These are phyloP conservation scores for Mallotus japonicus DNA, from an alignment of 441 rosid species.

Conservation along the genomic window DNA sequence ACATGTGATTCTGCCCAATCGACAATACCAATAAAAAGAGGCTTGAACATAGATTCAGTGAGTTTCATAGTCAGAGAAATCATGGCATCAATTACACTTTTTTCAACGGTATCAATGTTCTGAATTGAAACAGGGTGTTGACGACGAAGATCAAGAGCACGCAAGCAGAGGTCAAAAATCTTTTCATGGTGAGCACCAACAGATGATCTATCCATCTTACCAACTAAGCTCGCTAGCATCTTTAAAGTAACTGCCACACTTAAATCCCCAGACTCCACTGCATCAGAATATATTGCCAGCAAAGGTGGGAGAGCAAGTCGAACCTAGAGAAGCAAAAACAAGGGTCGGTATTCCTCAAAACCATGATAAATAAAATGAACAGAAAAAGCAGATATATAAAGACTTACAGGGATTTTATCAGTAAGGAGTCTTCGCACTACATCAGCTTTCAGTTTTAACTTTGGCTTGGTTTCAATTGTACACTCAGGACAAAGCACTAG, in stretches of 20 bases:
- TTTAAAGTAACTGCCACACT: constrained; percentile 74
- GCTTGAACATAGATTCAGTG: constrained; percentile 91
- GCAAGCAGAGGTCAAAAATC: constrained; percentile 82
- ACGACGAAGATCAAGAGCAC: constrained; percentile 83
- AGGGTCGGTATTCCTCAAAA: constrained; percentile 12
- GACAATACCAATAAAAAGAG: constrained; percentile 75
- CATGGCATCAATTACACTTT: constrained; percentile 58
- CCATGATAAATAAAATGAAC: not conserved
- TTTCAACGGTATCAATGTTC: constrained; percentile 64
- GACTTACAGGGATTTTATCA: constrained; percentile 83
- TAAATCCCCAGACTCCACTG: constrained; percentile 73
- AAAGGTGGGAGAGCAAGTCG: constrained; percentile 87
- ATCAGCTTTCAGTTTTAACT: constrained; percentile 73
- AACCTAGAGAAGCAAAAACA: constrained; percentile 49
- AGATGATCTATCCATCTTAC: constrained; percentile 78
- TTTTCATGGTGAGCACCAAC: constrained; percentile 58
- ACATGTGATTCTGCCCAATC: constrained; percentile 82
- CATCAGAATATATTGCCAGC: constrained; percentile 59
- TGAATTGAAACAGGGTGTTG: constrained; percentile 58
- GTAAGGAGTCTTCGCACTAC: constrained; percentile 61
- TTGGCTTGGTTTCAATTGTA: constrained; percentile 51
- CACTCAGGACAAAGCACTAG: constrained; percentile 65
- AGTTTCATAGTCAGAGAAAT: constrained; percentile 85
- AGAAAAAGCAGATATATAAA: constrained; percentile 7
- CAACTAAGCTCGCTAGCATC: constrained; percentile 63